phyloP scores from a whole-genome alignment of 257 asterid genomes.

The Penstemon barbatus region DNA sequence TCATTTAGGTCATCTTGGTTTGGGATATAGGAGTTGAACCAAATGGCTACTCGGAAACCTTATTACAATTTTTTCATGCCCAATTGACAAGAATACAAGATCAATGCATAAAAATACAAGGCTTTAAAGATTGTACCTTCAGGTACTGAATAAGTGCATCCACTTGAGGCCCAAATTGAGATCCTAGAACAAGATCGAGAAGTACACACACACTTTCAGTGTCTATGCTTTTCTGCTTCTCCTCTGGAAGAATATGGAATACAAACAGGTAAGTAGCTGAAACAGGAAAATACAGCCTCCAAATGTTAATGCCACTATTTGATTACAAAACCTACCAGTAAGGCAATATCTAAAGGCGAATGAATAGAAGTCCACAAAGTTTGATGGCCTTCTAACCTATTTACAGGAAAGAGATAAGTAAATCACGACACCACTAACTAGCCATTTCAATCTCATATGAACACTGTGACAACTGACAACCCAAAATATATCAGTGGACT shows the following conservation, averaged over 20 bases:
- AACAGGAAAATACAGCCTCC: background rate
- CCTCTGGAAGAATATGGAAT: slow-evolving; percentile 55
- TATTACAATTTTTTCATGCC: too few species aligned
- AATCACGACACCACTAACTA: slow-evolving; percentile 2
- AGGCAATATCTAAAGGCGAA: slow-evolving; percentile 73
- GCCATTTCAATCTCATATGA: slow-evolving; percentile 11
- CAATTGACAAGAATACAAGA: background rate
- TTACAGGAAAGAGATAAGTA: slow-evolving; percentile 27
- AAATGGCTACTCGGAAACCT: too few species aligned
- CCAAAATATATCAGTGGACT: slow-evolving; percentile 14
- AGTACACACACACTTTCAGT: slow-evolving; percentile 67
- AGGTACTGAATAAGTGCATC: slow-evolving; percentile 44
- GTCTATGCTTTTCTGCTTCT: slow-evolving; percentile 78
- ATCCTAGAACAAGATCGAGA: slow-evolving; percentile 53
- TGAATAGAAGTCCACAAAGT: slow-evolving; percentile 64
- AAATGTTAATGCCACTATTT: slow-evolving; percentile 10
- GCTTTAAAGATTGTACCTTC: slow-evolving; percentile 11
- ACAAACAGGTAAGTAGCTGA: slow-evolving; percentile 17
- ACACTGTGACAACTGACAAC: background rate
- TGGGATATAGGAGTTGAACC: too few species aligned
- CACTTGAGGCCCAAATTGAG: too few species aligned
- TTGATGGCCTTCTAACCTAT: slow-evolving; percentile 66
- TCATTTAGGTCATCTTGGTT: too few species aligned
- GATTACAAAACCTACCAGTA: slow-evolving; percentile 49
- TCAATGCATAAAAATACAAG: background rate